Evolutionary conservation across 164 flowering plant species (phyloP), one percentile per base, ranked within the genome.

Genomic region (Vitis cinerea): DNA sequence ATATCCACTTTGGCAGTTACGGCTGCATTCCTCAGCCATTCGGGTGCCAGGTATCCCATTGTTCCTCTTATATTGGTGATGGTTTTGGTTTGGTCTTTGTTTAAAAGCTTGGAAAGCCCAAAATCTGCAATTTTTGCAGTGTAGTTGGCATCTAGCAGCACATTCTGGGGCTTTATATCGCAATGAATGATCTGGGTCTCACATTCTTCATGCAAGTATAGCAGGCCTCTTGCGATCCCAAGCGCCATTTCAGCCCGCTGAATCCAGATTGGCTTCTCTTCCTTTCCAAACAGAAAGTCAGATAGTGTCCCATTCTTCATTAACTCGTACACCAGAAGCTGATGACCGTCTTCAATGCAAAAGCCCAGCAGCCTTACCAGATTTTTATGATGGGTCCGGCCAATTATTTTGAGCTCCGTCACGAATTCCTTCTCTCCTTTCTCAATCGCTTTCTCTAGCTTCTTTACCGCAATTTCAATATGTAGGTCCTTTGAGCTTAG

Each of bases 161-260:
- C 76, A 59, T 74, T 74, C 14, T 74, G 59, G 9, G 72, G 76
- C 72, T 74, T 74, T 10, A 74, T 74, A 48, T 74, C 77, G 30
- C 77, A 69, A 52, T 69, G 71, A n/a, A 69, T 69, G 17, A 69
- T 69, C 7, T 31, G 71, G 9, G 65, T 50, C 30, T 69, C 50
- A 50, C 71, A 69, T 62, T 58, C 63, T 13, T 67, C 70, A 48
- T 67, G 70, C 31, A 74, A 44, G 59, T 74, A 74, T 10, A 50
- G 59, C 48, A 74, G 58, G 16, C 77, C 77, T 52, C 69, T 68
- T 2, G 69, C 72, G 3, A 74, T 64, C 10, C 64, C 72, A 2
- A 68, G 59, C 8, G 56, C 72, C 48, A 74, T 74, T 69, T 69
- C 65, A 17, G 44, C 64, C 12, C 77, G 59, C 13, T 64, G 51